Conservation (phyloP, 2,329 filamentous ascomycete genomes). For the Simplicillium sp. region DNA sequence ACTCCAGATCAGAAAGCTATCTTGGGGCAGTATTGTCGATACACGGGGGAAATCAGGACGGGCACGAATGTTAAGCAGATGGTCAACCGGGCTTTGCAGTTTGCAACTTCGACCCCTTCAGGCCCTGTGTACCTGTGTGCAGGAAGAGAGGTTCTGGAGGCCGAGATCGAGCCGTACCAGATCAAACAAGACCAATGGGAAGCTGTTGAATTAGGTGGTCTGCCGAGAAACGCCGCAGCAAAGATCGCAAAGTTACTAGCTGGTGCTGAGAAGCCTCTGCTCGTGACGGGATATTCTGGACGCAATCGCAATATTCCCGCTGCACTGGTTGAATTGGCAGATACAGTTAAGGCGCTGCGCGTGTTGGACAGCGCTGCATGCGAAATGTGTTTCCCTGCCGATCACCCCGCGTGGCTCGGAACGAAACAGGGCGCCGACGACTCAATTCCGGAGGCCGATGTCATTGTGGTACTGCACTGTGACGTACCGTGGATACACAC, state of each 20-base stretch:
- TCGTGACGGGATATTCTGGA: slow-evolving; percentile 64
- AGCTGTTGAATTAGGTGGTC: slow-evolving; percentile 55
- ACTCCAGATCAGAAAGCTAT: slow-evolving; percentile 76
- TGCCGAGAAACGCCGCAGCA: slow-evolving; percentile 41
- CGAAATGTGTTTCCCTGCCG: slow-evolving; percentile 72
- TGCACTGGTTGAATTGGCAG: slow-evolving; percentile 56
- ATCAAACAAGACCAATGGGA: slow-evolving; percentile 64
- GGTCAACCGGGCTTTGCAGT: slow-evolving; percentile 75
- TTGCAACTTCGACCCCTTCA: slow-evolving; percentile 66
- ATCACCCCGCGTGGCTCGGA: slow-evolving; percentile 60
- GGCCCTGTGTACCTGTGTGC: slow-evolving; percentile 75
- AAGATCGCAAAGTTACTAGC: slow-evolving; percentile 55
- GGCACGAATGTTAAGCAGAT: slow-evolving; percentile 84
- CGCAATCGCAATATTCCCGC: slow-evolving; percentile 54
- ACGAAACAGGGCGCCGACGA: slow-evolving; percentile 67
- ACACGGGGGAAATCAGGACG: slow-evolving; percentile 72
- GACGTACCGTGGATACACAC: slow-evolving; percentile 94
- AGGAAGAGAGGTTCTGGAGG: slow-evolving; percentile 75
- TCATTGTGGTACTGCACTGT: slow-evolving; percentile 78
- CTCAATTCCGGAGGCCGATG: slow-evolving; percentile 65
- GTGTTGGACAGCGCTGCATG: slow-evolving; percentile 70
- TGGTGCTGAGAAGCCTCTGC: slow-evolving; percentile 53
- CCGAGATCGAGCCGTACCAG: slow-evolving; percentile 66
- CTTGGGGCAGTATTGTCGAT: slow-evolving; percentile 76
- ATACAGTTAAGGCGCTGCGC: slow-evolving; percentile 57